Conservation (phyloP, 225 moss, liverwort and hornwort species). For the Asterella californica region DNA sequence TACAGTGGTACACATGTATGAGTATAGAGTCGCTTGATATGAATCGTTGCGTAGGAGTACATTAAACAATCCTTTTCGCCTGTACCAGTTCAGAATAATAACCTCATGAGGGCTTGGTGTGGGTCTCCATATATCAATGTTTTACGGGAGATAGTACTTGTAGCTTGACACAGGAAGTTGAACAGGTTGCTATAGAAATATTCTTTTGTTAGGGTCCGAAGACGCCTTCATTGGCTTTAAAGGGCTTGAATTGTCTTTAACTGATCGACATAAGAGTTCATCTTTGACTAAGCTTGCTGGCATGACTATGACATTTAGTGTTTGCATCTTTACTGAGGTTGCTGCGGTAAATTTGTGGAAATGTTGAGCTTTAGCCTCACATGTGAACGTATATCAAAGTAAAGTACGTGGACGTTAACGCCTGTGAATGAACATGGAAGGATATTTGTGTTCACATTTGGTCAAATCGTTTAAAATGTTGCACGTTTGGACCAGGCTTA, state of each 20-base stretch:
- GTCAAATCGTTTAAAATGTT: not conserved
- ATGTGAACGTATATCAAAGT: not conserved
- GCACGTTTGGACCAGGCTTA: not conserved
- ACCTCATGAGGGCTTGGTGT: not conserved
- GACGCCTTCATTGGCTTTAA: too few species aligned
- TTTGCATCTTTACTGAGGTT: not conserved
- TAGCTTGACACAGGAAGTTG: not conserved
- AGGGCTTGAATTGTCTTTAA: not conserved
- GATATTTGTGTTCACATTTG: not conserved
- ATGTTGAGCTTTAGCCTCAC: not conserved
- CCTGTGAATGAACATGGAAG: too few species aligned
- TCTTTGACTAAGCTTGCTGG: not conserved
- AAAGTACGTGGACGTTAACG: not conserved
- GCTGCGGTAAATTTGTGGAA: not conserved
- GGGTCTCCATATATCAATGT: not conserved
- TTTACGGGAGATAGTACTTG: not conserved
- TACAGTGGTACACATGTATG: conserved; percentile 12
- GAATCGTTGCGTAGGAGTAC: not conserved
- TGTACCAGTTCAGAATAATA: too few species aligned
- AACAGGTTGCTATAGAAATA: not conserved
- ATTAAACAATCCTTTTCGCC: not conserved
- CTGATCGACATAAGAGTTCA: not conserved
- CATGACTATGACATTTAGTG: not conserved
- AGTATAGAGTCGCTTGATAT: not conserved
- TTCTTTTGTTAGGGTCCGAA: too few species aligned